phyloP scores from a whole-genome alignment of 1,139 yeast species.

The Kodamaea suecica region DNA sequence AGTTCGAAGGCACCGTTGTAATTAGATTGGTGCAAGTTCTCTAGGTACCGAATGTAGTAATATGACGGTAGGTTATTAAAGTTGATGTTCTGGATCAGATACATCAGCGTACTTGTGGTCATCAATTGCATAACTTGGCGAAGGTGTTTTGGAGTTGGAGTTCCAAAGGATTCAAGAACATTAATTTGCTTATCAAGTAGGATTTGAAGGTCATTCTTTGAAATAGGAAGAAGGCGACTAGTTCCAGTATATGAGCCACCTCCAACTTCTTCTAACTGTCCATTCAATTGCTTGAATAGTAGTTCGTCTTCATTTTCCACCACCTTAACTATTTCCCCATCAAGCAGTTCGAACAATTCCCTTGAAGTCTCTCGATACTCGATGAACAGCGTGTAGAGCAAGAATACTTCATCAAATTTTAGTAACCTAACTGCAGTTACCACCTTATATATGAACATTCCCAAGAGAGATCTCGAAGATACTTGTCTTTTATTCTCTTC shows the following conservation, averaged over 20 bases:
- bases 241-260: too few species aligned
- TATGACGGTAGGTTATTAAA: conserved; percentile 55
- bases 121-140: conserved; percentile 44
- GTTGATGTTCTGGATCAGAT: conserved; percentile 45
- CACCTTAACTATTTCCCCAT: not conserved
- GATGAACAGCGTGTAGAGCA: conserved; percentile 53
- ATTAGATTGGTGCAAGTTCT: conserved; percentile 57
- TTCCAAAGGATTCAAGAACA: conserved; percentile 53
- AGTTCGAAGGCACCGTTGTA: conserved; percentile 72
- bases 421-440: conserved; percentile 50
- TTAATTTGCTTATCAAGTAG: conserved; percentile 56
- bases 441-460: conserved; percentile 36
- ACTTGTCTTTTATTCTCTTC: conserved; percentile 11
- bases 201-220: conserved; percentile 52
- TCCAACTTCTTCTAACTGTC: conserved; percentile 20
- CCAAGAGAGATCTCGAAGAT: conserved; percentile 37
- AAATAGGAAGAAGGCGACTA: conserved; percentile 32
- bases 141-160: conserved; percentile 48
- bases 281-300: conserved; percentile 20
- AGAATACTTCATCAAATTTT: conserved; percentile 55
- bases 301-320: conserved; percentile 13
- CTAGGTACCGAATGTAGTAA: conserved; percentile 63
- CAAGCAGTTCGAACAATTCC: conserved; percentile 12
- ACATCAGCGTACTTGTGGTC: conserved; percentile 40
- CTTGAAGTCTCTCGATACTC: conserved; percentile 41